A percentile compares a stretch with the other conserved stretches of the same genome.
Conservation (phyloP, 2,329 filamentous ascomycete genomes). For the Colletotrichum zoysiae region DNA sequence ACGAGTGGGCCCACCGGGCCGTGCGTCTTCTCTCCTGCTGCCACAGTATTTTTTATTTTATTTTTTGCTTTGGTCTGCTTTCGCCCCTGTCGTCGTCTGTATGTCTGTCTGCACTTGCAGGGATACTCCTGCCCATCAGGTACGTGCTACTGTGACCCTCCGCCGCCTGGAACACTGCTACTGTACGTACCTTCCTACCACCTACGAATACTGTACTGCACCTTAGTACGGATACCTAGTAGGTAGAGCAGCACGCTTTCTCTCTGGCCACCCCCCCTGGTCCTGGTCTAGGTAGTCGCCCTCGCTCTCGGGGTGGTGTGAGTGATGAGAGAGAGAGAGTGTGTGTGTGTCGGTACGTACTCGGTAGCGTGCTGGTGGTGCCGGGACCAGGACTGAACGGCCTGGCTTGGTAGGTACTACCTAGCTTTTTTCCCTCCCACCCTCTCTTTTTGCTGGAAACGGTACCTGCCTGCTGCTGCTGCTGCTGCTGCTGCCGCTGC, state of each 20-base stretch:
- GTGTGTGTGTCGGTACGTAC: background rate
- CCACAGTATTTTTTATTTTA: background rate
- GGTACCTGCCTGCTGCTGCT: slow-evolving; percentile 19
- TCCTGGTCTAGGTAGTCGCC: slow-evolving; percentile 20
- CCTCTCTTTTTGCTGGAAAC: slow-evolving; percentile 30
- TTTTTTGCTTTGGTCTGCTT: background rate
- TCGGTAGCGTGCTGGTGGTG: background rate
- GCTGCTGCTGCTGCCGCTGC: background rate
- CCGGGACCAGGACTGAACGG: slow-evolving; percentile 22
- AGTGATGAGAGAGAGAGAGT: background rate
- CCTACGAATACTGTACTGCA: too few species aligned
- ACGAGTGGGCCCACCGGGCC: background rate
- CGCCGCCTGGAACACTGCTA: slow-evolving; percentile 32
- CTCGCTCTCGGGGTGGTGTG: slow-evolving; percentile 11
- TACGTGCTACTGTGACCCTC: slow-evolving; percentile 40
- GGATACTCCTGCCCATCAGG: slow-evolving; percentile 40
- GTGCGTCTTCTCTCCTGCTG: background rate
- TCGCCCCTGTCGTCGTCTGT: slow-evolving; percentile 28
- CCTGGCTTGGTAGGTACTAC: slow-evolving; percentile 30
- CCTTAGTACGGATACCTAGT: too few species aligned
- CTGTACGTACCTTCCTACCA: too few species aligned
- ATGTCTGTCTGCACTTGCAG: slow-evolving; percentile 27
- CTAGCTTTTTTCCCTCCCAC: slow-evolving; percentile 27
- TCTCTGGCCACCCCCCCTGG: background rate
- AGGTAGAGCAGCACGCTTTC: background rate